Conservation (phyloP, 2,329 filamentous ascomycete genomes). For the Curvularia eragrostidis region DNA sequence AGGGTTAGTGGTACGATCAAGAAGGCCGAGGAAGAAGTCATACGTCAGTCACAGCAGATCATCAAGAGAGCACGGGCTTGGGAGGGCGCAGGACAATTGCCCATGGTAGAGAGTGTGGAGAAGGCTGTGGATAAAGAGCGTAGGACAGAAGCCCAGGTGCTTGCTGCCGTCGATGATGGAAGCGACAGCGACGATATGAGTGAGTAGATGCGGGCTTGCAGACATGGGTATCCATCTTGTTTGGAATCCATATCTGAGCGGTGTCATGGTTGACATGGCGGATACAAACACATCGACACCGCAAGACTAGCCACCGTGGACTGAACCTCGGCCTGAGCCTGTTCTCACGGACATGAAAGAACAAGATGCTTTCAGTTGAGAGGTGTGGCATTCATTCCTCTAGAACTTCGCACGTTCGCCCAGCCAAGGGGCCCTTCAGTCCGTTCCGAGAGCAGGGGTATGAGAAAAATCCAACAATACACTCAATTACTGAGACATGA, state of each 20-base stretch:
- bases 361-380: neutral
- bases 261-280: neutral
- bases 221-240: neutral
- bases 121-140: conserved; percentile 33
- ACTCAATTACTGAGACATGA: neutral
- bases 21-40: conserved; percentile 89
- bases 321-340: too few species aligned
- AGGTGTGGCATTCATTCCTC: neutral
- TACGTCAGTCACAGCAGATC: conserved; percentile 74
- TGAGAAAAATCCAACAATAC: neutral
- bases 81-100: conserved; percentile 19
- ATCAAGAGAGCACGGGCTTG: conserved; percentile 70
- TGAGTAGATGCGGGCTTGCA: conserved; percentile 13
- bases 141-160: conserved; percentile 24
- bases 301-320: neutral
- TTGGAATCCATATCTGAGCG: neutral
- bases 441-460: neutral
- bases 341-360: neutral
- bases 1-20: conserved; percentile 91
- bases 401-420: neutral
- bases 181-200: conserved; percentile 32
- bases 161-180: conserved; percentile 24
- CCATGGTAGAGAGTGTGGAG: conserved; percentile 31
- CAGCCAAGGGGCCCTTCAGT: neutral
- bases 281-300: neutral